Conservation (phyloP, 345 rosid genomes). For the Ceriops decandra region DNA sequence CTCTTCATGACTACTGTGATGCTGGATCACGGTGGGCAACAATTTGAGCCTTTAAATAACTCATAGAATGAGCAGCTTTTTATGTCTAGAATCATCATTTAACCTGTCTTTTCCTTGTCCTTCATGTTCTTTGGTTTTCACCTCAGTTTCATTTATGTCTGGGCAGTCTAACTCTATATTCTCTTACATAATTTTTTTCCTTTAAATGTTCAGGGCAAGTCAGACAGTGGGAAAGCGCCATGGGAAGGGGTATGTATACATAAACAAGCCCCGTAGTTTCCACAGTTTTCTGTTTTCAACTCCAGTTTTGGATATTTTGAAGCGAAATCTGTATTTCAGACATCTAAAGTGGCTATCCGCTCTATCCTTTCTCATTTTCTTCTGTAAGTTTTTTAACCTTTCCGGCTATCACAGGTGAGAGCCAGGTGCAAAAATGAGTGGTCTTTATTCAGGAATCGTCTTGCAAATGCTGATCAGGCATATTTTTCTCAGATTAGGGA, state of each 20-base stretch:
- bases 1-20: too few species aligned
- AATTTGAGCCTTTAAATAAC: too few species aligned
- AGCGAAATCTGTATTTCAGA: neutral
- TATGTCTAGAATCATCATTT: neutral
- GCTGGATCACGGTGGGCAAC: too few species aligned
- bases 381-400: neutral
- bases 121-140: neutral
- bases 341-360: neutral
- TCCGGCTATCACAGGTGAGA: slow-evolving; percentile 53
- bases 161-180: slow-evolving; percentile 4
- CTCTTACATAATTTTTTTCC: neutral
- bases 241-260: slow-evolving; percentile 74
- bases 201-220: slow-evolving; percentile 50
- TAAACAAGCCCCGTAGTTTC: neutral
- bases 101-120: neutral
- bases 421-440: slow-evolving; percentile 78
- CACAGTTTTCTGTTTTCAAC: neutral
- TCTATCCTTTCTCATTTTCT: neutral
- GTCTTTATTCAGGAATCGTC: slow-evolving; percentile 70
- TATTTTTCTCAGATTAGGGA: slow-evolving; percentile 34
- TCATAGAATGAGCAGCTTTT: neutral
- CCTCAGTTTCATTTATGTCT: neutral
- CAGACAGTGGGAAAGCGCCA: slow-evolving; percentile 67
- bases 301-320: neutral
- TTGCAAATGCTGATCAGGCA: slow-evolving; percentile 57